phyloP scores from a whole-genome alignment of 257 asterid species.

The Solanum pennellii region DNA sequence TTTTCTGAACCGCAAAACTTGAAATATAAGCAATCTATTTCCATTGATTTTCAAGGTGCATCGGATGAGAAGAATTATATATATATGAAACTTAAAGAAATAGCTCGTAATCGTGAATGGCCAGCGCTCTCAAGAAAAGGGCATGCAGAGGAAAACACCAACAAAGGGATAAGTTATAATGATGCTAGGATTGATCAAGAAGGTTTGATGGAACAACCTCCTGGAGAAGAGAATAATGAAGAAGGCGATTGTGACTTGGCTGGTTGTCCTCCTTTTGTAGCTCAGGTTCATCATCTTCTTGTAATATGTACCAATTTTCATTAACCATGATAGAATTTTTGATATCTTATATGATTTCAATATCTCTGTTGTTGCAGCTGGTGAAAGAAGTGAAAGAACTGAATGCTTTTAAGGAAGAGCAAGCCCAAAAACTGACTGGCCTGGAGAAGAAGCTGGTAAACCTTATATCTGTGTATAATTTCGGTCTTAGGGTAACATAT shows the following conservation, averaged over 20 bases:
- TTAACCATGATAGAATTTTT: neutral
- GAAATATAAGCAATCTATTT: conserved; percentile 13
- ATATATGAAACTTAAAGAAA: conserved; percentile 42
- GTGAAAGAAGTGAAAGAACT: conserved; percentile 40
- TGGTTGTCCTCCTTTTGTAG: conserved; percentile 26
- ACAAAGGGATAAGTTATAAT: conserved; percentile 12
- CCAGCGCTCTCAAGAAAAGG: conserved; percentile 7
- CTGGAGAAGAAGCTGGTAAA: conserved; percentile 64
- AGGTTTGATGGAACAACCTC: conserved; percentile 11
- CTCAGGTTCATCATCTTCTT: conserved; percentile 36
- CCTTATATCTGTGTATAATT: neutral
- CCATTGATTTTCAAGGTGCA: conserved; percentile 13
- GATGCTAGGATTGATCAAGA: conserved; percentile 12
- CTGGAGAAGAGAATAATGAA: conserved; percentile 11
- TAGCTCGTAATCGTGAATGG: conserved; percentile 15
- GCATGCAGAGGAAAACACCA: conserved; percentile 13
- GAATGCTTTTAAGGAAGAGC: conserved; percentile 33
- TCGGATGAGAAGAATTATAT: conserved; percentile 30
- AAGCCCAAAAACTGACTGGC: conserved; percentile 24
- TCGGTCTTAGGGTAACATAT: neutral
- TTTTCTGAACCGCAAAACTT: conserved; percentile 13
- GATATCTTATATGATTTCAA: neutral
- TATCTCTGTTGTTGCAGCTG: conserved; percentile 25
- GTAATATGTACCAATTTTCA: neutral
- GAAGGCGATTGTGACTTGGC: conserved; percentile 20